Evolutionary conservation across 371 early-diverging fungal species (phyloP).

Genomic region (Thermomucor indicae-seudaticae): DNA sequence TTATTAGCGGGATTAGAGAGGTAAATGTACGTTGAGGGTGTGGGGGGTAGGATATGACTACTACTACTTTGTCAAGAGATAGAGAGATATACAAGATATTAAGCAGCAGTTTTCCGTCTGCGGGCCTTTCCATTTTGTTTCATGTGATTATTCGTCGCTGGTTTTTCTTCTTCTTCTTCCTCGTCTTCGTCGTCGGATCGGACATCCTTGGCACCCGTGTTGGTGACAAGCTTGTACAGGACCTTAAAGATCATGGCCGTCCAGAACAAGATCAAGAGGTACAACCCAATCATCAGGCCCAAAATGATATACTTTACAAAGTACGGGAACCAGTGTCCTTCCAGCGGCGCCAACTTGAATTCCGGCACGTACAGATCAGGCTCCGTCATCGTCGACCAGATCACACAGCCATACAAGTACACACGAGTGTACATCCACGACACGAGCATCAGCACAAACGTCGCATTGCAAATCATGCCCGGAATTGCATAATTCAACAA

Average conservation of each 20-base stretch:
- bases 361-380: constrained; percentile 38
- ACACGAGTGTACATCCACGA: constrained; percentile 76
- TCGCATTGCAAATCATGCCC: constrained; percentile 48
- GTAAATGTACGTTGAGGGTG: too few species aligned
- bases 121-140: too few species aligned
- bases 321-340: constrained; percentile 45
- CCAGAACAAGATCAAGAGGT: constrained; percentile 58
- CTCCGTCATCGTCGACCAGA: constrained; percentile 39
- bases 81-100: too few species aligned
- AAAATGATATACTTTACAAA: constrained; percentile 48
- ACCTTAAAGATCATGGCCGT: constrained; percentile 61
- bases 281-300: constrained; percentile 38
- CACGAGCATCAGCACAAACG: constrained; percentile 62
- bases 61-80: too few species aligned
- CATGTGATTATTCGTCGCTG: too few species aligned
- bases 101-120: too few species aligned
- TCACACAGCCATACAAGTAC: constrained; percentile 48
- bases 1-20: too few species aligned
- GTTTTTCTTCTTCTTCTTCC: constrained; percentile 7
- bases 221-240: constrained; percentile 51
- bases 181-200: constrained; percentile 64
- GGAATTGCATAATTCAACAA: constrained; percentile 52
- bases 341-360: constrained; percentile 37
- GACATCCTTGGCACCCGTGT: constrained; percentile 55
- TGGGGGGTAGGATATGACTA: too few species aligned